Evolutionary conservation across 768 basidiomycete genomes (phyloP).

Genomic region (Termitomyces sp.): DNA sequence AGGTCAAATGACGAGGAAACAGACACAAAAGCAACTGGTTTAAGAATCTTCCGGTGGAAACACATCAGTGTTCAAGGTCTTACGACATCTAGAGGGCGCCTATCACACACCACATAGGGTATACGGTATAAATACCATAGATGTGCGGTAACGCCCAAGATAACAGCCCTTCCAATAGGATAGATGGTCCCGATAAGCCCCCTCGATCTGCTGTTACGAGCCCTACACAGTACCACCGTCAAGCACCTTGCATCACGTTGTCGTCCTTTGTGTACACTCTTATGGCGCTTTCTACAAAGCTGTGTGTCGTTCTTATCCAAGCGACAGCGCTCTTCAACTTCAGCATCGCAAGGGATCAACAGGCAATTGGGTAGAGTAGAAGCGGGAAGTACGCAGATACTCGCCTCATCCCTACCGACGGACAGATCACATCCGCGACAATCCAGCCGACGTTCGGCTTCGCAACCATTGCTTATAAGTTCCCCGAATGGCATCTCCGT

Average conservation of each 20-base stretch:
- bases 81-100: neutral
- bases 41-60: too few species aligned
- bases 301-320: neutral
- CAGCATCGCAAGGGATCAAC: neutral
- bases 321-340: neutral
- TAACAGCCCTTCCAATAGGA: neutral
- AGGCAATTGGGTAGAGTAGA: neutral
- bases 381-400: neutral
- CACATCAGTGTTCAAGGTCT: too few species aligned
- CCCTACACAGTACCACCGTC: neutral
- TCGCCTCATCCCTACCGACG: neutral
- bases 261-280: neutral
- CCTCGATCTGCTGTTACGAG: neutral
- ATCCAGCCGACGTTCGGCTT: neutral
- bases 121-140: neutral
- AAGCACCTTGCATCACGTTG: constrained; percentile 1
- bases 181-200: neutral
- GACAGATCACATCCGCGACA: neutral
- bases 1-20: too few species aligned
- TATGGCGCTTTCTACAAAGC: neutral
- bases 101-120: neutral
- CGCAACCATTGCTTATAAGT: neutral
- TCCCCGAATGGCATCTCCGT: neutral
- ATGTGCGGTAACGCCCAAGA: neutral
- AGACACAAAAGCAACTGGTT: too few species aligned